Evolutionary conservation across 2,329 filamentous ascomycete species (phyloP).

Genomic region (Penicillium thymicola): DNA sequence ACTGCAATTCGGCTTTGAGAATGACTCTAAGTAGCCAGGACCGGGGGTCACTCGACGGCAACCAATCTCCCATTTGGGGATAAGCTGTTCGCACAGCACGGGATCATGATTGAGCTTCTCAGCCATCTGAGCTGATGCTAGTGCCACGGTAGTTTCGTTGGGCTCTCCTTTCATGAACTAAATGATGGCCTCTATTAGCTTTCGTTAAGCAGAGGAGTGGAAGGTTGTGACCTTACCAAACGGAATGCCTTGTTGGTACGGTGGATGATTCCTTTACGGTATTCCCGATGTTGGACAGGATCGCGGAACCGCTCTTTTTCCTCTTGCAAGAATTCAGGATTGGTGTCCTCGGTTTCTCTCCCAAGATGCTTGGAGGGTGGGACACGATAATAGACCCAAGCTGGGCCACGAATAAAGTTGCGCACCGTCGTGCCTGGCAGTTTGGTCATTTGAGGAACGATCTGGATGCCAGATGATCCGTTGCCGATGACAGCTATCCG

Average conservation of each 20-base stretch:
- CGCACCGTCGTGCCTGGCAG: constrained; percentile 25
- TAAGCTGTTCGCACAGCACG: constrained; percentile 21
- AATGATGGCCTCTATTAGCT: not conserved
- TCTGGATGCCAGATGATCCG: constrained; percentile 37
- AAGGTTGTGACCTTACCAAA: not conserved
- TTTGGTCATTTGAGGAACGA: constrained; percentile 19
- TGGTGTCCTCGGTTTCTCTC: constrained; percentile 7
- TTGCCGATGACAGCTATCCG: constrained; percentile 31
- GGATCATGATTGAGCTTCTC: not conserved
- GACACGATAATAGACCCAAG: constrained; percentile 27
- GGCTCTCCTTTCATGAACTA: not conserved
- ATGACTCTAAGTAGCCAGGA: constrained; percentile 26
- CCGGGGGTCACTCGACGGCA: constrained; percentile 24
- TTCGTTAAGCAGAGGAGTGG: no score
- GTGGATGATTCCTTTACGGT: not conserved
- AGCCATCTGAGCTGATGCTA: not conserved
- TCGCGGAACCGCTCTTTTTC: constrained; percentile 15
- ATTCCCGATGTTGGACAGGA: not conserved
- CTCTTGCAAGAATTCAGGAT: constrained; percentile 27
- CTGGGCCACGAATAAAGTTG: constrained; percentile 27
- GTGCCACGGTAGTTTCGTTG: not conserved
- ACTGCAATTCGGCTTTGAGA: constrained; percentile 16
- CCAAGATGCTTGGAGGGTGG: not conserved
- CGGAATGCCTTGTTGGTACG: constrained; percentile 1
- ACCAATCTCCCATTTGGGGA: constrained; percentile 25